Conservation (phyloP, 2,329 filamentous ascomycete genomes). For the Colletotrichum graminicola region DNA sequence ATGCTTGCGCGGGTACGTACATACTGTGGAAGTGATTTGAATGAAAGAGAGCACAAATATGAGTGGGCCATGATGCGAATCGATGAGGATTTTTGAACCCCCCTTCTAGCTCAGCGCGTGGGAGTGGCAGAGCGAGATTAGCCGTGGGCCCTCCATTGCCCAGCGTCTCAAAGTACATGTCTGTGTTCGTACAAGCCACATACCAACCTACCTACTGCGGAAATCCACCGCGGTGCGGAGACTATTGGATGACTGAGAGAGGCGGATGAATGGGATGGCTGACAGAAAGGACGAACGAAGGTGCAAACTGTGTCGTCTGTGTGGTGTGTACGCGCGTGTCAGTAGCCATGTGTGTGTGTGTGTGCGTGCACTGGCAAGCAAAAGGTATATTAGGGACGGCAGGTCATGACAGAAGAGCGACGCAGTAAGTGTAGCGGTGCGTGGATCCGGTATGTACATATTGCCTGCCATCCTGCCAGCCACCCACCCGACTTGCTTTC, state of each 20-base stretch:
- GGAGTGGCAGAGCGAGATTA: constrained; percentile 33
- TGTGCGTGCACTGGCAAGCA: neutral
- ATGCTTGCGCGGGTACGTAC: constrained; percentile 1
- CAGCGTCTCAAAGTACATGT: neutral
- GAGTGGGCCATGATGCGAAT: constrained; percentile 31
- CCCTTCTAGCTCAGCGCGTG: too few species aligned
- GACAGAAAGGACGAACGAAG: neutral
- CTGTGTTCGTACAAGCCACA: neutral
- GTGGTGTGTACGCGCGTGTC: neutral
- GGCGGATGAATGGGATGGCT: neutral
- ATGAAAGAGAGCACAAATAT: neutral
- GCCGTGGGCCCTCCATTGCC: constrained; percentile 23
- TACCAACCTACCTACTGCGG: neutral
- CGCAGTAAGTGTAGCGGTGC: neutral
- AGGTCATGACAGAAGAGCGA: neutral
- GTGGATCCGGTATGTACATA: too few species aligned
- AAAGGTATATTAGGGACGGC: neutral
- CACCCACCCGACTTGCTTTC: neutral
- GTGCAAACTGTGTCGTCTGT: neutral
- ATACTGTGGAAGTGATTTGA: neutral
- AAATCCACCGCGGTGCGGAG: neutral
- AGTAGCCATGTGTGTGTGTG: neutral
- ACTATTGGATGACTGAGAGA: neutral
- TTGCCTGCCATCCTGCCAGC: too few species aligned
- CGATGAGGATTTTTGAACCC: constrained; percentile 1